A percentile compares a stretch with the other conserved stretches of the same genome.
Evolutionary conservation across 2,329 filamentous ascomycete species (phyloP).

Genomic region (Cladosporium sphaerospermum): DNA sequence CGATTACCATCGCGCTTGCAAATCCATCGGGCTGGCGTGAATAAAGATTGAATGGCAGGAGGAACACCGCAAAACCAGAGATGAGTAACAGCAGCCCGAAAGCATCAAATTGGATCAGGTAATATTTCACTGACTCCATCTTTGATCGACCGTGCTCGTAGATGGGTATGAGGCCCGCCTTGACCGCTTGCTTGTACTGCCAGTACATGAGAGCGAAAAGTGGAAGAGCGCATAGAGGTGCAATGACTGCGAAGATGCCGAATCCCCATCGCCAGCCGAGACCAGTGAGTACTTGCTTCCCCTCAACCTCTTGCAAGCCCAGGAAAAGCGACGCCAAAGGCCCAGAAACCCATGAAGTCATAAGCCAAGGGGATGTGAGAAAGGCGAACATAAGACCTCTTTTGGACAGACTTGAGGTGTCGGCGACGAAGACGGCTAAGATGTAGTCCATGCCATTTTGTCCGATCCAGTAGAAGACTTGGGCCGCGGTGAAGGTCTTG

Average conservation of each 20-base stretch:
- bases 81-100: conserved; percentile 59
- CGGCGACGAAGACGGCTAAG: conserved; percentile 60
- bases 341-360: conserved; percentile 56
- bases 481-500: conserved; percentile 55
- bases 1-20: conserved; percentile 34
- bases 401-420: conserved; percentile 60
- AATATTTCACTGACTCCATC: conserved; percentile 45
- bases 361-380: conserved; percentile 58
- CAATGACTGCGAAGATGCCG: conserved; percentile 59
- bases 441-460: conserved; percentile 54
- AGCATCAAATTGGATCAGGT: conserved; percentile 58
- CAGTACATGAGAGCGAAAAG: conserved; percentile 52
- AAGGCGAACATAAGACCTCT: conserved; percentile 59
- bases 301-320: neutral
- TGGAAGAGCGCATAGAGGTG: conserved; percentile 55
- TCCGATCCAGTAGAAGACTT: conserved; percentile 62
- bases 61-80: conserved; percentile 54
- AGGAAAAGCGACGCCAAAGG: conserved; percentile 27
- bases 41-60: conserved; percentile 59
- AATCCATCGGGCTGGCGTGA: conserved; percentile 29
- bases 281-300: conserved; percentile 8
- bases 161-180: conserved; percentile 44
- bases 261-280: conserved; percentile 60
- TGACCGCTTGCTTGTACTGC: conserved; percentile 56
- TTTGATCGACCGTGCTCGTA: conserved; percentile 43